phyloP scores from a whole-genome alignment of 164 flowering plant species.

The Aristolochia fimbriata region DNA sequence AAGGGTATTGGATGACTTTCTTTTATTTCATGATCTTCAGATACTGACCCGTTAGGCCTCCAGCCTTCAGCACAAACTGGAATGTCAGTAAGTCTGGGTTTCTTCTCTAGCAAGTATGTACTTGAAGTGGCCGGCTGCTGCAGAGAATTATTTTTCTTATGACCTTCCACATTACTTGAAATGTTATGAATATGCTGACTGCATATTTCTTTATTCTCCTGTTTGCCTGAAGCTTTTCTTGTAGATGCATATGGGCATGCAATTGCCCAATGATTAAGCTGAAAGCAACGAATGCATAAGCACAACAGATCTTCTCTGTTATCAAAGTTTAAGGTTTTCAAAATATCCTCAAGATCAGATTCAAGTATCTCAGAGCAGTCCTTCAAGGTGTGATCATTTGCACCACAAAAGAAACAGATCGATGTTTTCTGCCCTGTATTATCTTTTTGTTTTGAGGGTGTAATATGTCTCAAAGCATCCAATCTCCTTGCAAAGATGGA shows the following conservation, averaged over 20 bases:
- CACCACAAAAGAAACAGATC: constrained; percentile 67
- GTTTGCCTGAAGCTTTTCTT: constrained; percentile 7
- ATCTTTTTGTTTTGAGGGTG: constrained; percentile 21
- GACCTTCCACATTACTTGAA: constrained; percentile 2
- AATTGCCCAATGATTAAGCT: constrained; percentile 66
- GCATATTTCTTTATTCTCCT: constrained; percentile 7
- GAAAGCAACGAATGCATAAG: constrained; percentile 63
- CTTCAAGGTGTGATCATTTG: constrained; percentile 42
- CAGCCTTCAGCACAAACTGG: constrained; percentile 3
- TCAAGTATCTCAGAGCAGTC: constrained; percentile 45
- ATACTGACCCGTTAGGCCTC: constrained; percentile 17
- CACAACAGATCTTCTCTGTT: constrained; percentile 21
- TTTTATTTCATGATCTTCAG: constrained; percentile 12
- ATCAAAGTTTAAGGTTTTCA: constrained; percentile 23
- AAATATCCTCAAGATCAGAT: constrained; percentile 42
- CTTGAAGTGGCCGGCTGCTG: constrained; percentile 4
- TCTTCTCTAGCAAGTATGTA: constrained; percentile 9
- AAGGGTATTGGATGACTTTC: constrained; percentile 11
- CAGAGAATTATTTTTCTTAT: constrained; percentile 2
- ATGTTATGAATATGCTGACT: not conserved
- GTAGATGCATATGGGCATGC: constrained; percentile 41
- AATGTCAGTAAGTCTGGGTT: constrained; percentile 4
- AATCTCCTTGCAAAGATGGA: constrained; percentile 64
- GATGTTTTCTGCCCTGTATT: constrained; percentile 4
- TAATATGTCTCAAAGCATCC: constrained; percentile 56